Conservation (phyloP, 2,329 filamentous ascomycete species). For the Nothophaeocryptopus gaeumannii region DNA sequence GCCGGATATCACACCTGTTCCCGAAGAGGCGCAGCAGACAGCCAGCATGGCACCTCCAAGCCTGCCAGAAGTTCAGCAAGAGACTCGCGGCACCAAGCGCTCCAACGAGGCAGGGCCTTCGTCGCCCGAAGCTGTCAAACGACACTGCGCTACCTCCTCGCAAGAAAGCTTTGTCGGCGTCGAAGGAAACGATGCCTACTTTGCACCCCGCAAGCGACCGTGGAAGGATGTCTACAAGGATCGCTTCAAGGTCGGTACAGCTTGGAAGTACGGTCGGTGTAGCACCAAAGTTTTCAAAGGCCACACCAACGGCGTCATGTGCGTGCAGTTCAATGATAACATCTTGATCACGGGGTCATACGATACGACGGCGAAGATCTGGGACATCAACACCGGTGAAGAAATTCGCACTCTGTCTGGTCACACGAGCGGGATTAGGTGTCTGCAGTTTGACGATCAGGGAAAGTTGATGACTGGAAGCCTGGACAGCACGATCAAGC, state of each 20-base stretch:
- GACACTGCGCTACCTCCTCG: constrained; percentile 25
- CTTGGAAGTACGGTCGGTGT: constrained; percentile 95
- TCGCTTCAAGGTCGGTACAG: constrained; percentile 89
- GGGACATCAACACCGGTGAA: constrained; percentile 86
- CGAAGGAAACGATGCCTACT: constrained; percentile 42
- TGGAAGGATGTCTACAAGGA: constrained; percentile 99
- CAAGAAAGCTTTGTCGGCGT: constrained; percentile 13
- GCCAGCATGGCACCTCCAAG: constrained; percentile 6
- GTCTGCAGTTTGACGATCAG: constrained; percentile 87
- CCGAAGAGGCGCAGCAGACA: constrained; percentile 33
- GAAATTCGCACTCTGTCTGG: constrained; percentile 81
- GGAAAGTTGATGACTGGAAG: constrained; percentile 82
- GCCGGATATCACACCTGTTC: constrained; percentile 49
- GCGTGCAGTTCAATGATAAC: constrained; percentile 77
- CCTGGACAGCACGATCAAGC: constrained; percentile 79
- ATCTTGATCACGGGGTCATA: constrained; percentile 93
- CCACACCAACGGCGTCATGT: constrained; percentile 83
- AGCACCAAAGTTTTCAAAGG: constrained; percentile 80
- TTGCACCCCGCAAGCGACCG: constrained; percentile 57
- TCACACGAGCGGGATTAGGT: constrained; percentile 78
- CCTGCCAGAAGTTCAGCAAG: constrained; percentile 5
- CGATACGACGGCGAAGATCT: constrained; percentile 91
- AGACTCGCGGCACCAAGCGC: constrained; percentile 21
- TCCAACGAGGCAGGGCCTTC: constrained; percentile 19
- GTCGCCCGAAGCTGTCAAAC: constrained; percentile 29